Evolutionary conservation across 1,139 yeast genomes (phyloP), one percentile per base, ranked within the genome.

Genomic region (Casaregolazyma lundiana): DNA sequence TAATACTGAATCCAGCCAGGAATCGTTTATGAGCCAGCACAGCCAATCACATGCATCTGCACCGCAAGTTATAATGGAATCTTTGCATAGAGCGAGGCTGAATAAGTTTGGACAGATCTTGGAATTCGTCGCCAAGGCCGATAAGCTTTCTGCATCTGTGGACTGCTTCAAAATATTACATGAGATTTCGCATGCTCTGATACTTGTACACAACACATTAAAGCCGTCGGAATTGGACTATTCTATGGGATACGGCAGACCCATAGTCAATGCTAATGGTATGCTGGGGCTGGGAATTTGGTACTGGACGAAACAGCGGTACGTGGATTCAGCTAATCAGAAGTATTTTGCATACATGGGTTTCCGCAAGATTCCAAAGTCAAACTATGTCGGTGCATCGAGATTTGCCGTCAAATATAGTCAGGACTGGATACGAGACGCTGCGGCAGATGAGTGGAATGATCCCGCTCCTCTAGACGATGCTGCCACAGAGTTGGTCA

Each of bases 131-230:
- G 55, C 67, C 21, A 53, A 62, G 11, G 59, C 63, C 22, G 70
- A 66, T 51, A 60, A 63, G 20, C 54, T 59, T 36, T 57, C 66
- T 6, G 47, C 59, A 8, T 50, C 55, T n/a, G 59, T 59, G 2
- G 68, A 66, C 51, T 63, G 66, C 42, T 65, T 66, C 50, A 53
- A 57, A 15, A 59, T 65, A 2, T 49, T 66, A 18, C 68, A 64
- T 39, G 61, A 60, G 30, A 42, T 67, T 1, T 48, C 67, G 4
- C 57, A 52, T 38, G 65, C 68, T 2, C 44, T 66, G 5, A 53
- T 56, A 44, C 35, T 45, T 9, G 54, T 59, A 20, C 50, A 54
- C 30, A 48, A 52, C n/a, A 49, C 39, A 6, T 29, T 41, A n/a
- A 40, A 38, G 18, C 44, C 41, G 9, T 19, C 38, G 7, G 43